Base-by-base conservation (phyloP, 371 early-diverging fungal genomes). In the Conidiobolus incongruus region DNA sequence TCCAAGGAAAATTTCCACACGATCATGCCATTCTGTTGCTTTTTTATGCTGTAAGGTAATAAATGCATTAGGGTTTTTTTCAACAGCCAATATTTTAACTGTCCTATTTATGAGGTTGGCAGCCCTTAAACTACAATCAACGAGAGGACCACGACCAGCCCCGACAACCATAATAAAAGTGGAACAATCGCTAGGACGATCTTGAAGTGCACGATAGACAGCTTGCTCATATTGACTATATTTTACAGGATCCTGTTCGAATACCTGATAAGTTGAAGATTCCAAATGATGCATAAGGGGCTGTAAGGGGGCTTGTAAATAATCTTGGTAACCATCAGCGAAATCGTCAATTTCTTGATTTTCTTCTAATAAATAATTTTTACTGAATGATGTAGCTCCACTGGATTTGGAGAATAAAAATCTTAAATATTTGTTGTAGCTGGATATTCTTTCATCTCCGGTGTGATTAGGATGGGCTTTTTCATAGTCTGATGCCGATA, bases 51-150 rank as follows among this genome's bases (percentile, higher is more conserved):
- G 70, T 60, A 65, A 77, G 73, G 77, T 82, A 10, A 90, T 80
- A 63, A 80, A 72, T 0, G 93, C 95, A 52, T 87, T 90, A 0
- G 87, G 81, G 49, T 93, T 95, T 66, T 95, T 93, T 52, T 95
- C 95, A 1, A 95, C 52, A 0, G 95, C 95, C 54, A 76, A 75
- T 11, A 91, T 49, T 5, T 62, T 57, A 7, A 93, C 72, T 28
- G 59, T 60, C 1, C 70, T 62, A 8, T 65, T 56, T 2, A 81
- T 68, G 37, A 58, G 61, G 15, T 70, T 71, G 1, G 91, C 70
- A 0, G 92, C 88, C 16, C 66, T 56, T 17, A 92, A 61, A 30
- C 80, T 77, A 17, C 91, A 73, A 35, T 79, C 75, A 5, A 93
- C 79, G n/a, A 84, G 51, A 1, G 81, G 81, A 8, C 80, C 81